Percentiles rank a stretch among this genome's conserved stretches.
phyloP scores from a whole-genome alignment of 108 stramenopile species.

The Bacterosira constricta region DNA sequence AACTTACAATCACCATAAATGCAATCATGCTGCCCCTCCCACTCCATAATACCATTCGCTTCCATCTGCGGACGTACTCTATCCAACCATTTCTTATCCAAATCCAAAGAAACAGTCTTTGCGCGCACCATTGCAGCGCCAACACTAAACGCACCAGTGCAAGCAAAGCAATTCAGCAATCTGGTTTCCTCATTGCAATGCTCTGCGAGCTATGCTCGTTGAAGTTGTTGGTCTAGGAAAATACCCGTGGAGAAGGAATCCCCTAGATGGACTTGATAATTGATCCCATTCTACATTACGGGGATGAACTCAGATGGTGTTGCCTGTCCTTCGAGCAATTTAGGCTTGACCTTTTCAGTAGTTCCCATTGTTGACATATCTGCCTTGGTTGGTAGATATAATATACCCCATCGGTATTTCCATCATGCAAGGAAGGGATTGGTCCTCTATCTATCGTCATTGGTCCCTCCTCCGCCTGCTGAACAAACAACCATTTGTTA shows the following conservation, averaged over 20 bases:
- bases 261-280: conserved; percentile 69
- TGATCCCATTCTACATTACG: conserved; percentile 74
- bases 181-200: conserved; percentile 67
- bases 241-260: conserved; percentile 84
- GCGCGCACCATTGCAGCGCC: conserved; percentile 74
- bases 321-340: conserved; percentile 69
- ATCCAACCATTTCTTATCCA: conserved; percentile 85
- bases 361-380: conserved; percentile 71
- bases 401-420: conserved; percentile 79
- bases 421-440: conserved; percentile 83
- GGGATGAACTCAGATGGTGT: conserved; percentile 68
- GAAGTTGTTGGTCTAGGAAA: conserved; percentile 79
- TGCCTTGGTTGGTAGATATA: conserved; percentile 61
- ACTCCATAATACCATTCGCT: conserved; percentile 74
- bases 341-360: conserved; percentile 49
- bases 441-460: conserved; percentile 51
- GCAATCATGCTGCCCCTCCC: conserved; percentile 77
- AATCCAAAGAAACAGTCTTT: conserved; percentile 77
- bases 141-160: conserved; percentile 80
- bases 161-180: conserved; percentile 86
- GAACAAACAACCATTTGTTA: conserved; percentile 76
- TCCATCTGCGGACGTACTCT: conserved; percentile 73
- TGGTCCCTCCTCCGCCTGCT: conserved; percentile 53
- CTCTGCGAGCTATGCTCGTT: conserved; percentile 72
- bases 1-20: conserved; percentile 84